Evolutionary conservation across 257 asterid genomes (phyloP).

Genomic region (Cynanchum wilfordii): DNA sequence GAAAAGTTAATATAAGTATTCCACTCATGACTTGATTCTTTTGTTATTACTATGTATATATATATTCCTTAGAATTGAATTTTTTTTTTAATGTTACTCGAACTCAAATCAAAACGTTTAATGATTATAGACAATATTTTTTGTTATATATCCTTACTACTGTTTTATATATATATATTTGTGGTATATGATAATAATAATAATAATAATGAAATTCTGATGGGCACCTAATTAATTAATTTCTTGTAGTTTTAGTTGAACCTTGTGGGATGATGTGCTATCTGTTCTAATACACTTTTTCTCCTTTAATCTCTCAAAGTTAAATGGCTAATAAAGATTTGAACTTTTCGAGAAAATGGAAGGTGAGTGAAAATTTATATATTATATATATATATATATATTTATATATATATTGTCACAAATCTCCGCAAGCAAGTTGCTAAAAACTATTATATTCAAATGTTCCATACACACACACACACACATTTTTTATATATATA

Average conservation of each 20-base stretch:
- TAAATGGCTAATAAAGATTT: not conserved
- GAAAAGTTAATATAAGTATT: constrained; percentile 8
- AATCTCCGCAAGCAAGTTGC: constrained; percentile 14
- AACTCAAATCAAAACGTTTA: too few relatives aligned
- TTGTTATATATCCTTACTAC: too few relatives aligned
- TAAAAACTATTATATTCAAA: not conserved
- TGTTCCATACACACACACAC: too few relatives aligned
- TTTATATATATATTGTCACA: constrained; percentile 9
- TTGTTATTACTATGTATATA: not conserved
- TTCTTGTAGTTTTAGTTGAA: not conserved
- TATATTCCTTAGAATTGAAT: constrained; percentile 5
- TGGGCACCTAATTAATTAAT: constrained; percentile 1
- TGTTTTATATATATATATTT: not conserved
- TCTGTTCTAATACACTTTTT: constrained; percentile 1
- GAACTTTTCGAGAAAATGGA: constrained; percentile 18
- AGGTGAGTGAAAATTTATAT: not conserved
- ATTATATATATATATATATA: too few relatives aligned
- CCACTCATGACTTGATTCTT: constrained; percentile 19
- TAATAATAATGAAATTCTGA: constrained; percentile 10
- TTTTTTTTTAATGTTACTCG: too few relatives aligned
- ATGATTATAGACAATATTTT: too few relatives aligned
- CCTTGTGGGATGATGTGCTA: not conserved
- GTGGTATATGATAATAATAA: not conserved
- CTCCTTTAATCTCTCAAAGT: constrained; percentile 5
- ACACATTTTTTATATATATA: too few relatives aligned